Percentiles rank a stretch among this genome's conserved stretches.
Evolutionary conservation across 2,329 filamentous ascomycete genomes (phyloP).

Genomic region (Sporothrix schenckii): DNA sequence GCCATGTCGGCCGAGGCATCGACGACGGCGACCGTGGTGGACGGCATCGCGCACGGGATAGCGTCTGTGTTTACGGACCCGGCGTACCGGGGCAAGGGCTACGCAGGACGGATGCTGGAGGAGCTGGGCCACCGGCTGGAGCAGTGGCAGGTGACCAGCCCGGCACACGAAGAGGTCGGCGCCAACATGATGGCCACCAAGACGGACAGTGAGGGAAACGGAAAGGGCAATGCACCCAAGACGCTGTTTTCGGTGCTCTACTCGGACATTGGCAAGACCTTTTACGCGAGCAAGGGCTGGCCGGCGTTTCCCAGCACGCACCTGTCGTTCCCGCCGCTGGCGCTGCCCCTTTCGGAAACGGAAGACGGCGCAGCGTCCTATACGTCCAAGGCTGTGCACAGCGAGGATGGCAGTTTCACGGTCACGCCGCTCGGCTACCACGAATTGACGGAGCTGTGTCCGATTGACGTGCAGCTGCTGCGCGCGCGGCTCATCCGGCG

Average conservation of each 20-base stretch:
- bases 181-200: not conserved
- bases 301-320: constrained; percentile 72
- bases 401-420: constrained; percentile 36
- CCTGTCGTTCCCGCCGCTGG: constrained; percentile 59
- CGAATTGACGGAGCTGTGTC: constrained; percentile 64
- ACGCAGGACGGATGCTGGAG: constrained; percentile 74
- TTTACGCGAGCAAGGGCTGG: constrained; percentile 81
- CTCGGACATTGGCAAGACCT: constrained; percentile 82
- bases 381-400: constrained; percentile 31
- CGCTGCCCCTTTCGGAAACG: not conserved
- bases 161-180: constrained; percentile 37
- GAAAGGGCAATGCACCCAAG: constrained; percentile 34
- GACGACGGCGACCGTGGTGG: constrained; percentile 39
- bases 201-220: not conserved
- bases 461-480: constrained; percentile 66
- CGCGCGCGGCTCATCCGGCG: constrained; percentile 52
- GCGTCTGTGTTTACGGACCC: constrained; percentile 77
- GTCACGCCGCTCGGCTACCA: constrained; percentile 56
- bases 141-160: constrained; percentile 43
- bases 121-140: constrained; percentile 59
- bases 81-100: constrained; percentile 69
- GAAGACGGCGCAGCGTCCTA: not conserved
- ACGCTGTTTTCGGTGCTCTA: constrained; percentile 76
- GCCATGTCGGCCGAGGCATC: constrained; percentile 44
- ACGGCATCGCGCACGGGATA: constrained; percentile 71